A percentile compares a stretch with the other conserved stretches of the same genome.
Evolutionary conservation across 2,329 filamentous ascomycete genomes (phyloP).

Genomic region (Didymella lethalis): DNA sequence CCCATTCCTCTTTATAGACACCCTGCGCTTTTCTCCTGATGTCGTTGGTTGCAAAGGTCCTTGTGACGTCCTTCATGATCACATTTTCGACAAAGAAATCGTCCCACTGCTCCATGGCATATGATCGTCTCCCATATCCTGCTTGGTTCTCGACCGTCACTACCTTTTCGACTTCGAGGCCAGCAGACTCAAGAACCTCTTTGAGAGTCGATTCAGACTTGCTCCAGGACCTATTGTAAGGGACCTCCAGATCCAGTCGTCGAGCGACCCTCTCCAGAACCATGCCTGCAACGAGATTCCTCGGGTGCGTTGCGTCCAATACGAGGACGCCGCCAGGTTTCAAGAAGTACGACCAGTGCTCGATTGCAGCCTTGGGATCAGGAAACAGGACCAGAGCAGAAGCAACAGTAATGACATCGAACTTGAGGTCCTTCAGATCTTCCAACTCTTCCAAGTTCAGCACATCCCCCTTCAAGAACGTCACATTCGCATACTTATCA

Average conservation of each 20-base stretch:
- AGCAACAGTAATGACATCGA: conserved; percentile 51
- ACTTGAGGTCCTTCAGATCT: conserved; percentile 34
- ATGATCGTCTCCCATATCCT: conserved; percentile 40
- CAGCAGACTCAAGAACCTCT: conserved; percentile 46
- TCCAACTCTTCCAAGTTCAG: conserved; percentile 44
- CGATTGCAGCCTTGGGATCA: conserved; percentile 48
- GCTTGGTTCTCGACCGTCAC: conserved; percentile 45
- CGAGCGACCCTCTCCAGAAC: conserved; percentile 49
- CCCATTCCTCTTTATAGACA: conserved; percentile 51
- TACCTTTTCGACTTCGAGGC: conserved; percentile 46
- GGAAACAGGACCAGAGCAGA: conserved; percentile 54
- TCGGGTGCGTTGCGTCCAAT: conserved; percentile 51
- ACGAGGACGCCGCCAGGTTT: conserved; percentile 53
- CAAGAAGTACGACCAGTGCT: conserved; percentile 50
- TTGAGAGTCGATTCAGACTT: conserved; percentile 43
- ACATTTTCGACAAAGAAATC: conserved; percentile 49
- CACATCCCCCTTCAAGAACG: conserved; percentile 50
- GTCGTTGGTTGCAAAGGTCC: conserved; percentile 42
- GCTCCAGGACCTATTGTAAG: conserved; percentile 51
- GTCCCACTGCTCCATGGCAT: conserved; percentile 43
- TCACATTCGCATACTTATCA: conserved; percentile 44
- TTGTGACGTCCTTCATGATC: conserved; percentile 36
- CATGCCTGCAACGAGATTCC: conserved; percentile 49
- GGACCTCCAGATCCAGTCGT: conserved; percentile 43
- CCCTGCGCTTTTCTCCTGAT: conserved; percentile 44